Base-by-base conservation (phyloP, 176 grass and related monocot species). In the Eleusine indica region DNA sequence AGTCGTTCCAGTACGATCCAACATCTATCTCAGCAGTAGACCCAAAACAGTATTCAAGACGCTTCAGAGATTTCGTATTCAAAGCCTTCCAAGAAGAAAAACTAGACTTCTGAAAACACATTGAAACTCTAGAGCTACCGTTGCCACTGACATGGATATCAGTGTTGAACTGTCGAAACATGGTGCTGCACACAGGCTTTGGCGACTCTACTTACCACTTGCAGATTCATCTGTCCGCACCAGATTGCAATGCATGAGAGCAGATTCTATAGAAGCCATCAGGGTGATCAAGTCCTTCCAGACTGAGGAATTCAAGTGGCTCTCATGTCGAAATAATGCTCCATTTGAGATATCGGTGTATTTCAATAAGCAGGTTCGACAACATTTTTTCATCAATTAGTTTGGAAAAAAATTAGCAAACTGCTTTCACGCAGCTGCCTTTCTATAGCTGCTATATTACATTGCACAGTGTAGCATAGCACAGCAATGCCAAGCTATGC, bases 21-120 rank as follows among this genome's bases (percentile, higher is more conserved):
- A 97, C 89, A 65, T 97, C 91, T 15, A 97, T 97, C 80, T 97
- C 94, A 29, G 94, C 91, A 7, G 94, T 97, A 37, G 94, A 97
- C 88, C 94, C 94, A 40, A 92, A 82, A 47, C 94, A 90, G 80
- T 97, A 97, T 66, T 89, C 91, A 21, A 97, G 86, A 75, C 86
- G 94, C 68, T 97, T 97, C 46, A 93, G 86, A 76, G 94, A 97
- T 66, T 97, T 97, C 52, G 82, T 97, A 29, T 92, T 86, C 83
- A 94, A 88, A 84, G 91, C 91, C 40, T 97, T 97, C 87, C 81
- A 86, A 76, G 94, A 97, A 83, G 91, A 97, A 10, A 90, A 73
- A 58, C 68, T 73, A 32, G 87, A 93, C 21, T 87, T 35, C 82
- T 93, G 84, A 90, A 63, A 75, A 53, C 67, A 68, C 60, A 61